A percentile compares a stretch with the other conserved stretches of the same genome.
phyloP scores from a whole-genome alignment of 2,329 filamentous ascomycete species.

The Bimuria novae-zelandiae region DNA sequence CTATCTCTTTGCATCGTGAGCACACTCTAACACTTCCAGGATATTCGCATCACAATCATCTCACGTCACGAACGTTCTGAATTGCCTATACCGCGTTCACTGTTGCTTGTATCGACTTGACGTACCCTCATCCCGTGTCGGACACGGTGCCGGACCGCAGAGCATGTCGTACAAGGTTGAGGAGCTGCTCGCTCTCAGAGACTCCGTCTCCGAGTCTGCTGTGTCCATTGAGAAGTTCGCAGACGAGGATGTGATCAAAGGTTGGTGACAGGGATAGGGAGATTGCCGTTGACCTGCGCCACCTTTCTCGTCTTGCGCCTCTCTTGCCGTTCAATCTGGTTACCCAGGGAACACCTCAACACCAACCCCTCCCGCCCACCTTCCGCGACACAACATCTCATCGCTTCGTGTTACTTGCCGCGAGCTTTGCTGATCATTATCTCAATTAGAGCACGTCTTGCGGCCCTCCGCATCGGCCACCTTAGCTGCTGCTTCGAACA shows the following conservation, averaged over 20 bases:
- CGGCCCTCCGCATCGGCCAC: conserved; percentile 47
- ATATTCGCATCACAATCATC: conserved; percentile 47
- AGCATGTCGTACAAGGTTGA: conserved; percentile 48
- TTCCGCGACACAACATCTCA: not conserved
- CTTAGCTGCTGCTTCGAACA: conserved; percentile 31
- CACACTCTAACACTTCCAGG: conserved; percentile 14
- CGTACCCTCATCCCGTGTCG: conserved; percentile 13
- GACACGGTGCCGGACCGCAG: conserved; percentile 12
- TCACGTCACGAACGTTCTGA: conserved; percentile 30
- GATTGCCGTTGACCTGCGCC: not conserved
- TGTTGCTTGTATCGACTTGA: conserved; percentile 12
- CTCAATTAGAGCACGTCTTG: conserved; percentile 45
- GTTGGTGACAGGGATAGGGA: conserved; percentile 28
- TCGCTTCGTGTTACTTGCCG: not conserved
- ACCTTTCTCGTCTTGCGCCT: not conserved
- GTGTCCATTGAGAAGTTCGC: conserved; percentile 49
- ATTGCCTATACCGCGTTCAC: conserved; percentile 13
- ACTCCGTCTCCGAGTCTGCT: conserved; percentile 48
- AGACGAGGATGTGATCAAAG: conserved; percentile 50
- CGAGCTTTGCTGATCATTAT: conserved; percentile 11
- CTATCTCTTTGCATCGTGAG: not conserved
- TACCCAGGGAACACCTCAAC: not conserved
- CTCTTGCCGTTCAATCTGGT: not conserved
- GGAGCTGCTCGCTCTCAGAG: conserved; percentile 47
- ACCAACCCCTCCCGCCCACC: not conserved